Evolutionary conservation across 2,329 filamentous ascomycete genomes (phyloP), one percentile per base, ranked within the genome.

Genomic region (Trichophyton simii): DNA sequence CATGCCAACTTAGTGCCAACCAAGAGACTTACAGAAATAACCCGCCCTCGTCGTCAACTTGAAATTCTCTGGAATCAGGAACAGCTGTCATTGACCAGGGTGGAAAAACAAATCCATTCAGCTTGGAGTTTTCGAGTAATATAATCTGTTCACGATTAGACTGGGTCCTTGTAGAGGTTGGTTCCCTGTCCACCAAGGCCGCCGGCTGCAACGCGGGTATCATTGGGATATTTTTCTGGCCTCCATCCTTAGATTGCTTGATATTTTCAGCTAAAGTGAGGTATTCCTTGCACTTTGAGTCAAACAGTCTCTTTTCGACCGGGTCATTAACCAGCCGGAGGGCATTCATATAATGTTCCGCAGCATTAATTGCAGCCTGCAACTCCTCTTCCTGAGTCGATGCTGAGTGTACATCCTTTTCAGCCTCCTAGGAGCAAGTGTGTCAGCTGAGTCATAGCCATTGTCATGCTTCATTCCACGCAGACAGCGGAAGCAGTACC

Each of bases 101-200:
- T 9, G 88, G 90, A 66, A 96, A 97, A 20, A 87, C 80, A 68
- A 85, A 87, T 0, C 87, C 89, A 70, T 96, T 89, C 20, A 99
- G 79, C 61, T 84, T 87, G 3, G 91, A 94, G 2, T 87, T 85
- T 69, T 86, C 85, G 1, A 88, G 78, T 7, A 97, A 74, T 58
- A 96, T 85, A 34, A 88, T 86, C 68, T 91, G 81, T 72, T 96
- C 91, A 15, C 80, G 79, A 3, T 81, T 87, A 1, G 88, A 81
- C 13, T 88, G 77, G 61, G 81, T 78, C 60, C 88, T 81, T 8
- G 76, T 80, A 25, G 83, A 84, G 2, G 73, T 64, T 1, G 82
- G 82, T 64, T 79, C 77, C 52, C 70, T 73, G 41, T 79, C 68
- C 50, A 69, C 72, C 34, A 41, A 8, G 3, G 6, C 18, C n/a